Conservation (phyloP, 306 rosid species). For the Glycine soja region DNA sequence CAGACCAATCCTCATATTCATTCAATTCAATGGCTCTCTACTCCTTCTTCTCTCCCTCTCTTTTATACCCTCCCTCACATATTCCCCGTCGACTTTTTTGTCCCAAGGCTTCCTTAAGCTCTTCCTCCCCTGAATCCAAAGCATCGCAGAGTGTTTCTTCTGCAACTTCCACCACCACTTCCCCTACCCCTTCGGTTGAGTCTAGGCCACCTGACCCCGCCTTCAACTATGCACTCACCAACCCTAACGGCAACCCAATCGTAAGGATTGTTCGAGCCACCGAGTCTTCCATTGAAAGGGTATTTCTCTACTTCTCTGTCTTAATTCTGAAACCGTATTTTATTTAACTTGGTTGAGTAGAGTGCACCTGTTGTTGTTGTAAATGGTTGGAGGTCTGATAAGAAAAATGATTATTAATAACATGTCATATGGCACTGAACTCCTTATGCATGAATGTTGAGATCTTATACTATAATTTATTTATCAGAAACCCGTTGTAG, state of each 20-base stretch:
- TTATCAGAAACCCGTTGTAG: too few species aligned
- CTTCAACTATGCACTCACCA: constrained; percentile 60
- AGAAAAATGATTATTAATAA: too few species aligned
- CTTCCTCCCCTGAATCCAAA: constrained; percentile 62
- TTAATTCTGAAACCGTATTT: too few species aligned
- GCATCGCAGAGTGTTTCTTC: constrained; percentile 56
- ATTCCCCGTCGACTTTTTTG: constrained; percentile 37
- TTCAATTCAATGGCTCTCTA: constrained; percentile 66
- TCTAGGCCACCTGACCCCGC: constrained; percentile 52
- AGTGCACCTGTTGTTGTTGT: too few species aligned
- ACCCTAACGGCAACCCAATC: constrained; percentile 56
- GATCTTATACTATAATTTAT: too few species aligned
- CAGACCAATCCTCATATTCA: not conserved
- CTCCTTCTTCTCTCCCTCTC: constrained; percentile 55
- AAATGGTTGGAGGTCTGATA: too few species aligned
- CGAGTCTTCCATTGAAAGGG: constrained; percentile 90
- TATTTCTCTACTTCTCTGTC: constrained; percentile 32
- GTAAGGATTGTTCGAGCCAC: constrained; percentile 61
- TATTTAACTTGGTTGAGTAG: too few species aligned
- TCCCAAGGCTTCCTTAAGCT: constrained; percentile 62
- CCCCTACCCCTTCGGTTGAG: constrained; percentile 57
- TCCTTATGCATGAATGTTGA: too few species aligned
- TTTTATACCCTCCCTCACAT: constrained; percentile 43
- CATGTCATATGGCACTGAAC: too few species aligned
- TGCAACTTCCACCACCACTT: constrained; percentile 33